A percentile compares a stretch with the other conserved stretches of the same genome.
phyloP scores from a whole-genome alignment of 2,329 filamentous ascomycete genomes.

The Annulohypoxylon truncatum region DNA sequence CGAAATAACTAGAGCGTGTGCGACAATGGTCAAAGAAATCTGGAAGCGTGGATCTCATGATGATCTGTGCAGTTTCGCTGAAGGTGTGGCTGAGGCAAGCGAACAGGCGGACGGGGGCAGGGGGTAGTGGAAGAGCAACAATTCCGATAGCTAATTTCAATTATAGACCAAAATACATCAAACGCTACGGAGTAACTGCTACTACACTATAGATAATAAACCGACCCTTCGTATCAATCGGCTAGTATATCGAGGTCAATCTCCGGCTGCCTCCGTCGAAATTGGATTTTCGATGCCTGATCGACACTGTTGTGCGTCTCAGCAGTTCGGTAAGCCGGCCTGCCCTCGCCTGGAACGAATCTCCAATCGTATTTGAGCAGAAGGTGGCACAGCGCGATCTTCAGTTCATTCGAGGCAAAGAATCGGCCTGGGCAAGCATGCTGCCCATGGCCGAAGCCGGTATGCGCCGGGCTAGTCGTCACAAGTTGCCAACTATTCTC shows the following conservation, averaged over 20 bases:
- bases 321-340: constrained; percentile 39
- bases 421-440: constrained; percentile 52
- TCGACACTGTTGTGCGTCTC: constrained; percentile 38
- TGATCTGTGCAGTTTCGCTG: not conserved
- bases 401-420: constrained; percentile 53
- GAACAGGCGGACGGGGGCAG: not conserved
- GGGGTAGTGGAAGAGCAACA: not conserved
- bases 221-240: constrained; percentile 9
- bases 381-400: constrained; percentile 47
- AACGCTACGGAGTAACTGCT: too few species aligned
- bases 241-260: constrained; percentile 47
- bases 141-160: not conserved
- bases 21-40: too few species aligned
- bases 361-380: constrained; percentile 52
- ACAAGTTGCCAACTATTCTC: constrained; percentile 54
- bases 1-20: too few species aligned
- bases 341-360: constrained; percentile 43
- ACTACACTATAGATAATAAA: not conserved
- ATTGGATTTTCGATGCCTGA: constrained; percentile 45
- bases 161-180: not conserved
- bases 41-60: not conserved
- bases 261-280: constrained; percentile 45
- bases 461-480: constrained; percentile 49
- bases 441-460: constrained; percentile 56
- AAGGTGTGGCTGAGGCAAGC: not conserved